Evolutionary conservation across 345 rosid genomes (phyloP).

Genomic region (Aurinia saxatilis): DNA sequence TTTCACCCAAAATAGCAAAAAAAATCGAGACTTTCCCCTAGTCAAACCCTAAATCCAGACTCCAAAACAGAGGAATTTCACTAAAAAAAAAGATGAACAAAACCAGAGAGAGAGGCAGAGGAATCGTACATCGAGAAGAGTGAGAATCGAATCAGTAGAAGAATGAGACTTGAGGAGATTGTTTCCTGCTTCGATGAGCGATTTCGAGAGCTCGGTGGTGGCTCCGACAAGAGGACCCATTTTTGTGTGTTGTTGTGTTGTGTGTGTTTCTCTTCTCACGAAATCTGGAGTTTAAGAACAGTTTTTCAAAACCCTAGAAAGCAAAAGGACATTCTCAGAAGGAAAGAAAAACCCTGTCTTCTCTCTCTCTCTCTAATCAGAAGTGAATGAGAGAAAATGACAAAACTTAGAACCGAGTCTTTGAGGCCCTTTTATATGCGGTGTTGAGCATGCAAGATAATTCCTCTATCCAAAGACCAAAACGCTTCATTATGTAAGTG

Average conservation of each 20-base stretch:
- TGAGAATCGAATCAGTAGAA: conserved; percentile 40
- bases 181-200: conserved; percentile 50
- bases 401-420: neutral
- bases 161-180: conserved; percentile 44
- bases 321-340: conserved; percentile 16
- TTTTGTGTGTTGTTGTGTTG: neutral
- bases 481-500: neutral
- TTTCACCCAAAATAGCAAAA: neutral
- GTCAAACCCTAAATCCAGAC: conserved; percentile 25
- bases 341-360: neutral
- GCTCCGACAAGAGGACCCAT: conserved; percentile 43
- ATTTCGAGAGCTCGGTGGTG: conserved; percentile 29
- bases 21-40: neutral
- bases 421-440: conserved; percentile 7
- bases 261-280: neutral
- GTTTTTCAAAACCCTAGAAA: conserved; percentile 36
- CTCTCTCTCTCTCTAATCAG: too few species aligned
- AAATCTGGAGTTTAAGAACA: neutral
- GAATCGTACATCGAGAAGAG: conserved; percentile 49
- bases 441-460: conserved; percentile 20
- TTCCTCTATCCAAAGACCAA: neutral
- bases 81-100: neutral
- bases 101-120: neutral
- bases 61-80: conserved; percentile 10
- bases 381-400: neutral